These are phyloP conservation scores for Davidsoniella eucalypti DNA, from an alignment of 2,329 filamentous ascomycete genomes.

Conservation along the genomic window DNA sequence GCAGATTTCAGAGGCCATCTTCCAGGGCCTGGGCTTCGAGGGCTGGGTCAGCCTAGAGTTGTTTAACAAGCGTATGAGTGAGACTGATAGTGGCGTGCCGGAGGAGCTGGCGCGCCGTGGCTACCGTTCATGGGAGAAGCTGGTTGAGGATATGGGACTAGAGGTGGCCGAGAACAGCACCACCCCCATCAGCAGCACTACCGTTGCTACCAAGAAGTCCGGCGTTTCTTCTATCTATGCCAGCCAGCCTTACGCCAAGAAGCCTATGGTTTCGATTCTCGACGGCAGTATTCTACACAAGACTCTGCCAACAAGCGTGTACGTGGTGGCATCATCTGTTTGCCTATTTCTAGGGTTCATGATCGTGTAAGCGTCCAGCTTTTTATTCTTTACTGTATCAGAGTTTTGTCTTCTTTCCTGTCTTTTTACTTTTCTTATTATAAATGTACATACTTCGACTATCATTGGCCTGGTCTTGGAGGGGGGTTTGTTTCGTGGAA, in stretches of 20 bases:
- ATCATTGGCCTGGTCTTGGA: neutral
- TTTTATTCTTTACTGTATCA: neutral
- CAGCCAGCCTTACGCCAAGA: too few relatives aligned
- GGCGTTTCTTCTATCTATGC: too few relatives aligned
- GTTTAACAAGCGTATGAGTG: slow-evolving; percentile 44
- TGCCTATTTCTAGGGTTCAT: slow-evolving; percentile 6
- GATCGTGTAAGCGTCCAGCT: slow-evolving; percentile 3
- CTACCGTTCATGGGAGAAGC: slow-evolving; percentile 33
- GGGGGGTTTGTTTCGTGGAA: too few relatives aligned
- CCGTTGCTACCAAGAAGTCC: too few relatives aligned
- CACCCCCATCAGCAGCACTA: too few relatives aligned
- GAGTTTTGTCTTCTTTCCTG: neutral
- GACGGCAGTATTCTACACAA: slow-evolving; percentile 1
- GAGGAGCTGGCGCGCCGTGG: slow-evolving; percentile 38
- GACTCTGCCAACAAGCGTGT: slow-evolving; percentile 2
- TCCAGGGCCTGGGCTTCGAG: slow-evolving; percentile 46
- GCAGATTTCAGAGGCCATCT: slow-evolving; percentile 42
- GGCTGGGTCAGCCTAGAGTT: slow-evolving; percentile 60
- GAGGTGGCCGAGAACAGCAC: neutral
- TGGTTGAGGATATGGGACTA: slow-evolving; percentile 22
- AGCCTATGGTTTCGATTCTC: neutral
- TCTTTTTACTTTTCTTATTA: slow-evolving; percentile 1
- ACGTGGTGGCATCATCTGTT: slow-evolving; percentile 3
- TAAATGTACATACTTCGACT: slow-evolving; percentile 5
- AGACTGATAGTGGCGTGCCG: slow-evolving; percentile 32